Base-by-base conservation (phyloP, 2,329 filamentous ascomycete species). In the Ophiosphaerella herpotricha region DNA sequence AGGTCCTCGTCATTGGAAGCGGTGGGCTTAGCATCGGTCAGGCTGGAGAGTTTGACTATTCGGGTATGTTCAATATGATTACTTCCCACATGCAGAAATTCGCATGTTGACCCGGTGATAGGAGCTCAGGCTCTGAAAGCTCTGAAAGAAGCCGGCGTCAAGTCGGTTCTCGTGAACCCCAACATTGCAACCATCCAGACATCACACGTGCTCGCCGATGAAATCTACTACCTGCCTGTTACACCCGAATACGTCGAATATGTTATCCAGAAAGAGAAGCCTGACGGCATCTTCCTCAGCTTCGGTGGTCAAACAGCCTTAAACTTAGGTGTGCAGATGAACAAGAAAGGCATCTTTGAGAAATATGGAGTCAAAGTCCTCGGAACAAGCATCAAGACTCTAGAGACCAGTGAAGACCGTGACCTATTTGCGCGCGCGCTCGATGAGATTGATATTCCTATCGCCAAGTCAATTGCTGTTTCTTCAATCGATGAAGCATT, bases 181-280 rank as follows among this genome's bases (percentile, higher is more conserved):
- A 97, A 97, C 75, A 97, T 97, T 74, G 93, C 93, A 53, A 97
- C 94, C 50, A 97, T 97, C 70, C 93, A 97, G 79, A 97, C 93
- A 65, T 91, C 95, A 75, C 93, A 97, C 82, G 87, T 88, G 68
- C 88, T 97, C 72, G 91, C 91, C 70, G 93, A 97, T 72, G 92
- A 97, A 79, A 89, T 97, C 69, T 97, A 97, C 82, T 97, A 97
- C 77, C 87, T 97, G 33, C 94, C 94, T 48, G 92, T 99, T 67
- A 99, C 94, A 14, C 89, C 93, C 58, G 93, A 97, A 82, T 99
- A 97, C 78, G 92, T 97, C 71, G 89, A 89, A 68, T 93, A 97
- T 76, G 93, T 99, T 55, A 97, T 99, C 73, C 91, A 97, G 80
- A 88, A 89, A 70, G 94, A 97, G 78, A 85, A 87, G 73, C 94